Percentiles rank a stretch among this genome's conserved stretches.
These are phyloP conservation scores for Angophora floribunda DNA, from an alignment of 345 rosid species.

Conservation along the genomic window DNA sequence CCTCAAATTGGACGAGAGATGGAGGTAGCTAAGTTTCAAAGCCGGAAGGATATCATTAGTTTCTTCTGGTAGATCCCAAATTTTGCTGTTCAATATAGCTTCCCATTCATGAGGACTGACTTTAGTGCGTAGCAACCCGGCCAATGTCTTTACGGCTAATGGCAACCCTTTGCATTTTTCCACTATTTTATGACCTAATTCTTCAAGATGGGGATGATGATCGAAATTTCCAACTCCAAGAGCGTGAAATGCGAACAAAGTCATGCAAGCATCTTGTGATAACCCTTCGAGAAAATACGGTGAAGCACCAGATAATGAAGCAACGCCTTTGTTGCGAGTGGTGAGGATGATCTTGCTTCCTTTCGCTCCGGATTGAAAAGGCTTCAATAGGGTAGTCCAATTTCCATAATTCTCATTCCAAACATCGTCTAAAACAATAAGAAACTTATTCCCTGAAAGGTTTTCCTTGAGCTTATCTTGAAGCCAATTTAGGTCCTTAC, in stretches of 20 bases:
- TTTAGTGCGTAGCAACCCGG: rapidly evolving
- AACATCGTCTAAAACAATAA: not conserved
- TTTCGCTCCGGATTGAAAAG: not conserved
- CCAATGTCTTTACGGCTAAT: not conserved
- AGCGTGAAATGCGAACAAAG: rapidly evolving
- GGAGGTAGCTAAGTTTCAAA: not conserved
- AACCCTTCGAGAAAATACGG: not conserved
- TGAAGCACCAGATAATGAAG: rapidly evolving
- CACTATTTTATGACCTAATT: rapidly evolving
- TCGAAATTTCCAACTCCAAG: rapidly evolving
- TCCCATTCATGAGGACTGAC: rapidly evolving
- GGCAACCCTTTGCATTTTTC: not conserved
- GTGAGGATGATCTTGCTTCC: not conserved
- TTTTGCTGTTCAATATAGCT: rapidly evolving
- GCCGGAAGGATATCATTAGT: rapidly evolving
- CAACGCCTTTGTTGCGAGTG: rapidly evolving
- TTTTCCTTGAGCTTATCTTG: not conserved
- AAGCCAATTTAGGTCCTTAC: not conserved
- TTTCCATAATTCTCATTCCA: not conserved
- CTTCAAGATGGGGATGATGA: rapidly evolving
- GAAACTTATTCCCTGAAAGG: not conserved
- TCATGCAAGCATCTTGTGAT: not conserved
- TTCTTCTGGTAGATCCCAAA: not conserved
- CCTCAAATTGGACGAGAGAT: rapidly evolving
- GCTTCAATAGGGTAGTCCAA: not conserved